These are phyloP conservation scores for Osmanthus fragrans DNA, from an alignment of 257 asterid species.

Conservation along the genomic window DNA sequence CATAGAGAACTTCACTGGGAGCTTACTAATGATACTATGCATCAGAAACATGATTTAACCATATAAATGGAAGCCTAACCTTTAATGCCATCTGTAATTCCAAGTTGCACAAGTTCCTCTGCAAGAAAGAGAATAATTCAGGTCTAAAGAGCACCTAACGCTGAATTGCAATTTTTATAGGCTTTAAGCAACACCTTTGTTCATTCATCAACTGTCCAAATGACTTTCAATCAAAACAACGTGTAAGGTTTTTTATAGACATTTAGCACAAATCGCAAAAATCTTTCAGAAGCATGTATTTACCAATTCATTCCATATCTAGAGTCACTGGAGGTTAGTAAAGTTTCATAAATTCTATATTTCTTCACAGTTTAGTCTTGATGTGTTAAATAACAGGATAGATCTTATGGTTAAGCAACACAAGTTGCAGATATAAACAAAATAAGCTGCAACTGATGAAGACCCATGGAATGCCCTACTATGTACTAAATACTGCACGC, in stretches of 20 bases:
- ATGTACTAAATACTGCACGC: background rate
- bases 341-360: background rate
- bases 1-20: background rate
- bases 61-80: conserved; percentile 45
- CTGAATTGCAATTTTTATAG: background rate
- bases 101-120: conserved; percentile 82
- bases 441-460: background rate
- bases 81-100: conserved; percentile 64
- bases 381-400: background rate
- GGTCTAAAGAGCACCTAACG: conserved; percentile 24
- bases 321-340: conserved; percentile 3
- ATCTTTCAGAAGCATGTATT: background rate
- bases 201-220: conserved; percentile 20
- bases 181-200: conserved; percentile 13
- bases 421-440: background rate
- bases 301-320: conserved; percentile 5
- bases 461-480: background rate
- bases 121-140: conserved; percentile 40
- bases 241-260: background rate
- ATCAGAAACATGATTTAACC: conserved; percentile 13
- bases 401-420: background rate
- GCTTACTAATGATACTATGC: background rate
- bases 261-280: background rate
- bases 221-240: conserved; percentile 16
- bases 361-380: background rate